Conservation (phyloP, 139 green algal genomes). For the Yamagishiella unicocca region DNA sequence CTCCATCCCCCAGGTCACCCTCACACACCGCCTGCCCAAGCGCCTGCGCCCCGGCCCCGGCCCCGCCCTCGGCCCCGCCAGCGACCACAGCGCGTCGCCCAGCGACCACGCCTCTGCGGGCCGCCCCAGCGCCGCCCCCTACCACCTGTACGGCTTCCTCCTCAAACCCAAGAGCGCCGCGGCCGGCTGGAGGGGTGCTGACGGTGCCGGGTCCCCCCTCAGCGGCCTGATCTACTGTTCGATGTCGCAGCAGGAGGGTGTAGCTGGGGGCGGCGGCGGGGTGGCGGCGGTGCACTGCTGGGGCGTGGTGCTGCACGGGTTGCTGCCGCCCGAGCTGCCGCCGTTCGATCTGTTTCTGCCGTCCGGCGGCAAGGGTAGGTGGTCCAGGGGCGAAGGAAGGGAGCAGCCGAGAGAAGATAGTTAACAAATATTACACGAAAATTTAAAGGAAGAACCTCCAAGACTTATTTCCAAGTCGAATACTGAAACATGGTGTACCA, state of each 20-base stretch:
- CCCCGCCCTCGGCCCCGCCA: neutral
- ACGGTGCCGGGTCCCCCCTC: no score
- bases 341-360: slow-evolving; percentile 13
- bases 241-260: no score
- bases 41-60: neutral
- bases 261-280: no score
- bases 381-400: neutral
- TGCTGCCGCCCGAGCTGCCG: neutral
- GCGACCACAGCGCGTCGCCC: neutral
- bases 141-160: slow-evolving; percentile 33
- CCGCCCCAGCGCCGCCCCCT: neutral
- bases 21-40: neutral
- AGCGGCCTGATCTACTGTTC: no score
- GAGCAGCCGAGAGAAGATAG: neutral
- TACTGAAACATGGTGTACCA: no score
- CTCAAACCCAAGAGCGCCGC: neutral
- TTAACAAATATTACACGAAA: no score
- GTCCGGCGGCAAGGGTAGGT: neutral
- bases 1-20: neutral
- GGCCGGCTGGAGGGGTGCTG: neutral
- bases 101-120: neutral
- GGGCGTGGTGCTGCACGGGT: slow-evolving; percentile 25
- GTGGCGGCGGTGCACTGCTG: neutral
- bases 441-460: no score
- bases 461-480: no score